Base-by-base conservation (phyloP, 2,329 filamentous ascomycete genomes). In the Apiospora koreana region DNA sequence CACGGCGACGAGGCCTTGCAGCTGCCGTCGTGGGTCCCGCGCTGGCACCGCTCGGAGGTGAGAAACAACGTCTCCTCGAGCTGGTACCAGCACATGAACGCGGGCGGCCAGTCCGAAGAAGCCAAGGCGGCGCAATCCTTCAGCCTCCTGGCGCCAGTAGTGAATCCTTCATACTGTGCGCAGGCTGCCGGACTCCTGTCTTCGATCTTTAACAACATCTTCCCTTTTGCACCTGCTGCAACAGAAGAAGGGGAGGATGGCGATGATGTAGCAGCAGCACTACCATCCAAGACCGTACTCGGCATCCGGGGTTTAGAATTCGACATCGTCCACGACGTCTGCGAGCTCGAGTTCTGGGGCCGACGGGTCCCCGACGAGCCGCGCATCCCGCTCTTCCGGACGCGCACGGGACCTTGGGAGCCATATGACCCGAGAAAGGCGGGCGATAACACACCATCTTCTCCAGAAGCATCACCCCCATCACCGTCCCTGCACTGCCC, bases 341-440 rank as follows among this genome's bases (percentile, higher is more conserved):
- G 65, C 65, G 65, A 66, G 65, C 38, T 66, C 65, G 41, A 66
- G 65, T 66, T 66, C 23, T 46, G 65, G 65, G 65, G 41, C 23
- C 65, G 65, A 2, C 65, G 65, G 16, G 25, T 43, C 23, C 25
- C 65, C 28, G 23, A 43, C 65, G 38, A 43, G n/a, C 65, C 41
- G 12, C 65, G 23, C 16, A 43, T 66, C 43, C 65, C 65, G 38
- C 65, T 66, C 65, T 66, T 66, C 65, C 65, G 65, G 23, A 21
- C 41, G 25, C 65, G 42, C 65, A 66, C 65, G 14, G 65, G 65
- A 7, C 3, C 41, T 10, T 66, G 65, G 65, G 38, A 9, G 23
- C 41, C 9, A 23, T 66, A 66, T 25, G 23, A 23, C 7, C 65
- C 38, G 16, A 21, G 21, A 46, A 66, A 46, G 7, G 65, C 65